phyloP scores from a whole-genome alignment of 2,329 filamentous ascomycete species.

The Aureobasidium sp. region DNA sequence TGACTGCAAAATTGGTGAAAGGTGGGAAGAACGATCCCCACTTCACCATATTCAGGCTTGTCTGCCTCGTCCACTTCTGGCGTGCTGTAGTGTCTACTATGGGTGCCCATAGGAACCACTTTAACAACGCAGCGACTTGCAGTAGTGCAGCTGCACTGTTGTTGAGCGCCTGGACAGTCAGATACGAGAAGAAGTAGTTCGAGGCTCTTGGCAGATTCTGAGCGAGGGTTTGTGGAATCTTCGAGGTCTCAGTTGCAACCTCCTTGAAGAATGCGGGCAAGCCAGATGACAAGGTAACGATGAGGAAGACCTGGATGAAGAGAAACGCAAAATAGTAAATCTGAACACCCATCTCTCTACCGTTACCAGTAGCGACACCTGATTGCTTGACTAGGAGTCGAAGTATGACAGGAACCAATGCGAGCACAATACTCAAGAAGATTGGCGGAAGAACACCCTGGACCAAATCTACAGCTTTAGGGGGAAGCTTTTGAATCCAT shows the following conservation, averaged over 20 bases:
- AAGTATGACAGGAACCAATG: constrained; percentile 75
- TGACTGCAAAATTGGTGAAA: constrained; percentile 94
- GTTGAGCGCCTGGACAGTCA: constrained; percentile 88
- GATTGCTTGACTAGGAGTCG: constrained; percentile 64
- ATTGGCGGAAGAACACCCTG: constrained; percentile 81
- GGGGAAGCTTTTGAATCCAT: constrained; percentile 60
- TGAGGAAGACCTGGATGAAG: constrained; percentile 89
- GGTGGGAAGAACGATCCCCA: constrained; percentile 96
- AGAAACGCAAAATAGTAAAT: constrained; percentile 89
- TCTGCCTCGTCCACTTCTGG: constrained; percentile 81
- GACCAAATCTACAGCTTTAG: constrained; percentile 57
- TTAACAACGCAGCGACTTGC: constrained; percentile 69
- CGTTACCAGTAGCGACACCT: constrained; percentile 75
- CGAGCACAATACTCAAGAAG: constrained; percentile 68
- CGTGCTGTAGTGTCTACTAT: constrained; percentile 75
- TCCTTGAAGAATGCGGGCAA: constrained; percentile 58
- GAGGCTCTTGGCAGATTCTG: constrained; percentile 74
- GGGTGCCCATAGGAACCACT: constrained; percentile 62
- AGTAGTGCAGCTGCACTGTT: constrained; percentile 84
- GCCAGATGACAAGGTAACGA: constrained; percentile 79
- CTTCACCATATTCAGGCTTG: constrained; percentile 64
- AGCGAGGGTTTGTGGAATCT: constrained; percentile 66
- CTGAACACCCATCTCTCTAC: constrained; percentile 77
- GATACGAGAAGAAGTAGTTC: constrained; percentile 98
- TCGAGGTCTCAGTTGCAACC: constrained; percentile 58